phyloP scores from a whole-genome alignment of 768 basidiomycete species.

The Neoboletus magnificus region DNA sequence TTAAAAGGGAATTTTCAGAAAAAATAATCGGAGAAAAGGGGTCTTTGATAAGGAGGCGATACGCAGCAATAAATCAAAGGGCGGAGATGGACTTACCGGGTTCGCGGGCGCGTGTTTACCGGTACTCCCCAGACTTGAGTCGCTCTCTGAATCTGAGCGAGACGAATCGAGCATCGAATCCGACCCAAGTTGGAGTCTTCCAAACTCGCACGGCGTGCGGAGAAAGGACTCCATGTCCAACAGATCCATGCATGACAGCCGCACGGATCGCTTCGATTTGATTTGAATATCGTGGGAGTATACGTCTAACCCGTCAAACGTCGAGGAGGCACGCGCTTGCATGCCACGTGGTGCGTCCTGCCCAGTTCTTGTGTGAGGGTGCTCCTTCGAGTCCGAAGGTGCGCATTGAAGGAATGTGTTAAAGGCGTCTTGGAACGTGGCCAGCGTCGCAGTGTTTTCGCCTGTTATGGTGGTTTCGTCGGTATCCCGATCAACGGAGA shows the following conservation, averaged over 20 bases:
- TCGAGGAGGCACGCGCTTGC: constrained; percentile 30
- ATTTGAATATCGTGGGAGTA: constrained; percentile 25
- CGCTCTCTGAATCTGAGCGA: constrained; percentile 17
- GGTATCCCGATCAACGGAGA: constrained; percentile 12
- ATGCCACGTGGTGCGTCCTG: constrained; percentile 2
- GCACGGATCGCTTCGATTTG: constrained; percentile 18
- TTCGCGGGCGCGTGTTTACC: neutral
- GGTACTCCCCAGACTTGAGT: neutral
- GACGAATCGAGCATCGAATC: constrained; percentile 21
- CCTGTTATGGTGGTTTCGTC: constrained; percentile 3
- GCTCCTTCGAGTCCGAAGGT: constrained; percentile 21
- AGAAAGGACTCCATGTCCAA: constrained; percentile 21
- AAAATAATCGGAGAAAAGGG: neutral
- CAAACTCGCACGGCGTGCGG: constrained; percentile 9
- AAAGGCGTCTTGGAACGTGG: constrained; percentile 29
- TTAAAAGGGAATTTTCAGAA: neutral
- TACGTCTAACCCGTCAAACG: constrained; percentile 30
- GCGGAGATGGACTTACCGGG: constrained; percentile 15
- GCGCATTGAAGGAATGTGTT: constrained; percentile 25
- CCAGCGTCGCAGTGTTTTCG: constrained; percentile 24
- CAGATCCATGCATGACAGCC: constrained; percentile 18
- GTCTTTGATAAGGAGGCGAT: neutral
- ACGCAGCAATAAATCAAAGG: neutral
- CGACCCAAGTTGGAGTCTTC: constrained; percentile 17
- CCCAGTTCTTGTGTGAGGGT: constrained; percentile 11